Base-by-base conservation (phyloP, 495 filamentous ascomycete species). In the Podospora appendiculata region DNA sequence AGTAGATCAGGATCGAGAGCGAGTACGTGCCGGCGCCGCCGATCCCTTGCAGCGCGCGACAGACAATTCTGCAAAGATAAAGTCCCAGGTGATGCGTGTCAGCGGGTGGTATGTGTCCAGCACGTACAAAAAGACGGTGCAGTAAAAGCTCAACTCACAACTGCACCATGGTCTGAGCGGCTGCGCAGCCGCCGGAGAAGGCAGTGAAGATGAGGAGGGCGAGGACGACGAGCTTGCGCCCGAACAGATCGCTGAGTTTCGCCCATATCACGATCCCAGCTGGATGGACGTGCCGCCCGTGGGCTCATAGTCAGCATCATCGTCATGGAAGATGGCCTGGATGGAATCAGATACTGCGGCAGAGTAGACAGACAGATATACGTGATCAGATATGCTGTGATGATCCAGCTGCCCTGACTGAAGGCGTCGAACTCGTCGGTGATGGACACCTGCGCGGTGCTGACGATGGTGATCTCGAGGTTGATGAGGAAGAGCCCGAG, bases 31-130 rank as follows among this genome's bases (percentile, higher is more conserved):
- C 73, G 1, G 69, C 60, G 9, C 68, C 73, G 1, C 71, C 72
- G 17, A 74, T 53, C 1, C 73, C 73, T 58, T 76, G 73, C 10
- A 78, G 58, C 0, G 62, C 64, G 33, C 72, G 66, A 25, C 63
- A 65, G 8, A 63, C 53, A 40, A 76, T 72, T 45, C 43, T 45
- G 16, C 4, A 45, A 8, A 17, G 17, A 25, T 25, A 9, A 25
- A 7, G 43, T n/a, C n/a, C n/a, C n/a, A n/a, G n/a, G n/a, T n/a
- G n/a, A n/a, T n/a, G n/a, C n/a, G n/a, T n/a, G n/a, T n/a, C n/a
- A n/a, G n/a, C n/a, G n/a, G n/a, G n/a, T n/a, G n/a, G n/a, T n/a
- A n/a, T n/a, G n/a, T n/a, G n/a, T n/a, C n/a, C n/a, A n/a, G n/a
- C n/a, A n/a, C n/a, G n/a, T n/a, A n/a, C n/a, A n/a, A n/a, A n/a